phyloP scores from a whole-genome alignment of 768 basidiomycete genomes.

The Cubamyces sp. region DNA sequence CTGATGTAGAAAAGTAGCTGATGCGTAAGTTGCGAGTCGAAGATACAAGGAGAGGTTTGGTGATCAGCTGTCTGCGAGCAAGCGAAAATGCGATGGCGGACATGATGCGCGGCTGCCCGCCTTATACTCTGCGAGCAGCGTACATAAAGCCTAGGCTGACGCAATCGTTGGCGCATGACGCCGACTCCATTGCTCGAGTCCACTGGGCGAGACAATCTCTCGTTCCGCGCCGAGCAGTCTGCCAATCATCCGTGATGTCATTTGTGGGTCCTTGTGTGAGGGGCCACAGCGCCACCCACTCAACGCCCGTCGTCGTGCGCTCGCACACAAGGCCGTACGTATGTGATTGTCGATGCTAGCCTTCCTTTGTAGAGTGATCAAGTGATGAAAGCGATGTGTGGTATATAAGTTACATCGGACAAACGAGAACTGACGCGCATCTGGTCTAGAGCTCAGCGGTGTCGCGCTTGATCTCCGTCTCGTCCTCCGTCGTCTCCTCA shows the following conservation, averaged over 20 bases:
- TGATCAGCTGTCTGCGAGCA: conserved; percentile 1
- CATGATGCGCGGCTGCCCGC: neutral
- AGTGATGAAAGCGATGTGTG: neutral
- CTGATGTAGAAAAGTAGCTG: neutral
- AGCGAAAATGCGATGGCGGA: neutral
- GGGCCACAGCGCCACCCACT: too few relatives aligned
- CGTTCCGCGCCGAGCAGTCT: neutral
- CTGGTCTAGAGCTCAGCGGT: neutral
- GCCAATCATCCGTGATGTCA: conserved; percentile 12
- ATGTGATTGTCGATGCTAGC: too few relatives aligned
- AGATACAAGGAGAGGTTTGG: neutral
- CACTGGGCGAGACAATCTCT: neutral
- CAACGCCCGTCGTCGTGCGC: neutral
- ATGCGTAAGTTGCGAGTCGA: neutral
- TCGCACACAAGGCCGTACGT: too few relatives aligned
- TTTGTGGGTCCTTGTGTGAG: conserved; percentile 11
- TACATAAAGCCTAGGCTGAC: neutral
- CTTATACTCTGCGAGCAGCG: neutral
- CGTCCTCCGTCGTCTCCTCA: conserved; percentile 38
- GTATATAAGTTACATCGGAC: conserved; percentile 13
- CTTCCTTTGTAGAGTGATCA: too few relatives aligned
- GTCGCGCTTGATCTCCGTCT: conserved; percentile 33
- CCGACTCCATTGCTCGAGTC: neutral
- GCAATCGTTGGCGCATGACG: conserved; percentile 4
- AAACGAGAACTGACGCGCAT: neutral